Percentiles rank a stretch among this genome's conserved stretches.
These are phyloP conservation scores for Spirogloea muscicola DNA, from an alignment of 139 green algal genomes.

Conservation along the genomic window DNA sequence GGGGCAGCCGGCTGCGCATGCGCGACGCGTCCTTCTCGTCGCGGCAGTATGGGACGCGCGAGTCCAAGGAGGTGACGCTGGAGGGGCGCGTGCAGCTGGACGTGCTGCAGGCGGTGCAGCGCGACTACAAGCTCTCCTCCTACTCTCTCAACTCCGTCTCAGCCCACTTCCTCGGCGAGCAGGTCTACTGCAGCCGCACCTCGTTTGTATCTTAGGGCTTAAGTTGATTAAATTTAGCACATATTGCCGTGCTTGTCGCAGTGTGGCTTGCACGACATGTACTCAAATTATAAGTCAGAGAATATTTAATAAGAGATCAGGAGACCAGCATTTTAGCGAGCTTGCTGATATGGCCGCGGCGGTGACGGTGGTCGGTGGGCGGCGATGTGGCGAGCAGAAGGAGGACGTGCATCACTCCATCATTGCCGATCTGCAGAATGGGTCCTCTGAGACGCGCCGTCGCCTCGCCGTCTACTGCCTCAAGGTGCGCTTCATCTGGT, in stretches of 20 bases:
- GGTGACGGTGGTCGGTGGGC: too few species aligned
- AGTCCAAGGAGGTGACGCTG: slow-evolving; percentile 97
- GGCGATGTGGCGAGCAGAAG: too few species aligned
- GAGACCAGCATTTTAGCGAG: too few species aligned
- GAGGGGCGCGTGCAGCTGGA: slow-evolving; percentile 97
- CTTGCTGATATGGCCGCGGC: too few species aligned
- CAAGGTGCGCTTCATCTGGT: too few species aligned
- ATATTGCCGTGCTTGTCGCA: too few species aligned
- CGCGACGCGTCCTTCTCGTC: slow-evolving; percentile 78
- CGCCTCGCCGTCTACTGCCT: slow-evolving; percentile 97
- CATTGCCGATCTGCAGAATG: slow-evolving; percentile 93
- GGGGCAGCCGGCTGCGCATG: slow-evolving; percentile 66
- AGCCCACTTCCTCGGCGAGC: slow-evolving; percentile 92
- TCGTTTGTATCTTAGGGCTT: too few species aligned
- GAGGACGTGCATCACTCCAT: slow-evolving; percentile 96
- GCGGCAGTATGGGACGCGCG: slow-evolving; percentile 89
- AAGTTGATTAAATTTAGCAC: too few species aligned
- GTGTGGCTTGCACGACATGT: too few species aligned
- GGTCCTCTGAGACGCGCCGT: slow-evolving; percentile 82
- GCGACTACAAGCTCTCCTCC: slow-evolving; percentile 94
- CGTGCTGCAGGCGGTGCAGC: slow-evolving; percentile 84
- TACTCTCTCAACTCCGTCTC: slow-evolving; percentile 94
- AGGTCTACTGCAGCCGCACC: too few species aligned
- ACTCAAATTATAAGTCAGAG: too few species aligned
- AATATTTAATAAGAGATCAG: too few species aligned